A percentile compares a stretch with the other conserved stretches of the same genome.
phyloP scores from a whole-genome alignment of 2,329 filamentous ascomycete species.

The Daldinia sp. region DNA sequence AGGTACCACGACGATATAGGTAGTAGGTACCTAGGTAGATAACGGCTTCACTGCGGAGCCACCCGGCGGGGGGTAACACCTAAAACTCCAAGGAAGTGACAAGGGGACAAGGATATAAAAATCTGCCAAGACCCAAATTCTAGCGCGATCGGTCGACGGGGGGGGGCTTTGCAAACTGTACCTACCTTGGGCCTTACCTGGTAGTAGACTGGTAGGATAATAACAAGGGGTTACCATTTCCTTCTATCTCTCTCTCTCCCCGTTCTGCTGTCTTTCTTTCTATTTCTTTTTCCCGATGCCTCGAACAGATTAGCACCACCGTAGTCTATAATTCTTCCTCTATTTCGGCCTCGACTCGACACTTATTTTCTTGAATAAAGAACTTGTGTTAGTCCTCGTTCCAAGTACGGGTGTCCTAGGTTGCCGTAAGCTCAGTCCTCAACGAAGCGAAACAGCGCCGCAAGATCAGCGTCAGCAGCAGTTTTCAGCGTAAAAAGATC shows the following conservation, averaged over 20 bases:
- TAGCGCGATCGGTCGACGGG: conserved; percentile 28
- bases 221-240: background rate
- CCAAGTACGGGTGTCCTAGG: conserved; percentile 6
- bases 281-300: conserved; percentile 13
- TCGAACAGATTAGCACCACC: background rate
- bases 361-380: background rate
- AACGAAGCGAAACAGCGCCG: conserved; percentile 10
- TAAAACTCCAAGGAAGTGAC: conserved; percentile 16
- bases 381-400: conserved; percentile 20
- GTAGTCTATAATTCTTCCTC: background rate
- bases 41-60: conserved; percentile 15
- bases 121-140: conserved; percentile 30
- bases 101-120: conserved; percentile 11
- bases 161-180: conserved; percentile 11
- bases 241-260: background rate
- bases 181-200: no score
- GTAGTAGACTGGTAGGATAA: background rate
- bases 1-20: no score
- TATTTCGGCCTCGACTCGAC: background rate
- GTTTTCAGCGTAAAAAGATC: conserved; percentile 11
- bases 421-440: conserved; percentile 18
- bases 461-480: conserved; percentile 31
- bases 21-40: background rate
- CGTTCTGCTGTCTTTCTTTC: conserved; percentile 11
- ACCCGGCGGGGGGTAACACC: conserved; percentile 16